Evolutionary conservation across 176 grass and related monocot species (phyloP).

Genomic region (Rhynchospora breviuscula): DNA sequence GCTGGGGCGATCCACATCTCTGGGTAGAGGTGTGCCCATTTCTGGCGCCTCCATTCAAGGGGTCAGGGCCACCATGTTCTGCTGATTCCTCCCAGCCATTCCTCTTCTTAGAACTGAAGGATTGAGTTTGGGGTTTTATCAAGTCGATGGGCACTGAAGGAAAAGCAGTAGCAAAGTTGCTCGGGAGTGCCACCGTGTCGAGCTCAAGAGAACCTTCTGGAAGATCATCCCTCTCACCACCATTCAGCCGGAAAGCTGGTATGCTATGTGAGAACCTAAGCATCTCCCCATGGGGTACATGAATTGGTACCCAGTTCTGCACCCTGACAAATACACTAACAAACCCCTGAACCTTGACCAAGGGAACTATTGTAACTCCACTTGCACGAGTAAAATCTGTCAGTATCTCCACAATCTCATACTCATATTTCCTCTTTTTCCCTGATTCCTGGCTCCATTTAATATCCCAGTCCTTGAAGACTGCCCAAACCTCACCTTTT

Average conservation of each 20-base stretch:
- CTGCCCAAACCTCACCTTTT: conserved; percentile 82
- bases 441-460: conserved; percentile 68
- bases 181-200: conserved; percentile 68
- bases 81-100: conserved; percentile 15
- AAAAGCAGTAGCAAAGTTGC: conserved; percentile 52
- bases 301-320: conserved; percentile 30
- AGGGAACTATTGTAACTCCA: conserved; percentile 48
- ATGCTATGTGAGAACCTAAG: conserved; percentile 84
- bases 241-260: conserved; percentile 58
- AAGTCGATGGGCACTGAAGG: conserved; percentile 40
- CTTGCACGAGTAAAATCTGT: conserved; percentile 41
- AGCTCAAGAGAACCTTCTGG: conserved; percentile 85
- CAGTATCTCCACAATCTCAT: conserved; percentile 65
- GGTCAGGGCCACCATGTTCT: not conserved
- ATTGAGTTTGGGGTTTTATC: conserved; percentile 28
- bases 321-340: conserved; percentile 64
- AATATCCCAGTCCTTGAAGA: conserved; percentile 79
- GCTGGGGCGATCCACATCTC: conserved; percentile 27
- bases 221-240: conserved; percentile 57
- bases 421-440: conserved; percentile 61
- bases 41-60: not conserved
- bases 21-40: conserved; percentile 12
- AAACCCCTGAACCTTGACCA: conserved; percentile 74
- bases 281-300: conserved; percentile 48
- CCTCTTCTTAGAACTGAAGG: conserved; percentile 7